phyloP scores from a whole-genome alignment of 805 yeast species.

The Cyberlindnera lachancei region DNA sequence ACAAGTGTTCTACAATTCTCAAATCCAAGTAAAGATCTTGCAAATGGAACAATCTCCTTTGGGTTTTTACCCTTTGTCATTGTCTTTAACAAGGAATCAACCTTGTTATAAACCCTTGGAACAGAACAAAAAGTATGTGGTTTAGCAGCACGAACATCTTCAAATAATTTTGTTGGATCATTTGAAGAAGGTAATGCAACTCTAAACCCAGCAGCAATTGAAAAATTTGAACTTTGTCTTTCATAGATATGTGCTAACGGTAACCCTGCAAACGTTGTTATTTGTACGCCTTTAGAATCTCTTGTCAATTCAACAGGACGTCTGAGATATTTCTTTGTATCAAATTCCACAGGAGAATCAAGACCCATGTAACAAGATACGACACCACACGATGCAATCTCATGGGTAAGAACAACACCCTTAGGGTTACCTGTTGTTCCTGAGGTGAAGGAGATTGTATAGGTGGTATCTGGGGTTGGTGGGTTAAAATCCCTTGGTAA shows the following conservation, averaged over 20 bases:
- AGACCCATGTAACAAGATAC: constrained; percentile 28
- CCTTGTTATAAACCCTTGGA: constrained; percentile 53
- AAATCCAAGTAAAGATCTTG: constrained; percentile 37
- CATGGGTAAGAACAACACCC: constrained; percentile 55
- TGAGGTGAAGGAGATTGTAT: constrained; percentile 64
- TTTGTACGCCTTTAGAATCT: constrained; percentile 21
- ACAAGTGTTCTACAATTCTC: constrained; percentile 30
- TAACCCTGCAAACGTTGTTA: constrained; percentile 32
- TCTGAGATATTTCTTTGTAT: constrained; percentile 10
- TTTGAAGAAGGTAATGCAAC: constrained; percentile 29
- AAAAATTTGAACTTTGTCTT: constrained; percentile 33
- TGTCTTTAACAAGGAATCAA: constrained; percentile 29
- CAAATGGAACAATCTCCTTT: constrained; percentile 29
- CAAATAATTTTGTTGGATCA: constrained; percentile 46
- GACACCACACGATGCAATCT: constrained; percentile 41
- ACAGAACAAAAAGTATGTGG: constrained; percentile 49
- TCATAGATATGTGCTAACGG: constrained; percentile 57
- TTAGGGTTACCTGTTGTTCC: constrained; percentile 74
- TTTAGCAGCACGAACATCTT: constrained; percentile 43
- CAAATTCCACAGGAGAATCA: constrained; percentile 13
- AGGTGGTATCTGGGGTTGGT: constrained; percentile 43
- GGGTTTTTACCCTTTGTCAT: constrained; percentile 1
- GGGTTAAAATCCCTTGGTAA: constrained; percentile 29
- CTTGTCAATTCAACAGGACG: constrained; percentile 9
- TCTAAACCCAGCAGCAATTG: constrained; percentile 35